Base-by-base conservation (phyloP, 257 asterid species). In the Capsicum rhomboideum region DNA sequence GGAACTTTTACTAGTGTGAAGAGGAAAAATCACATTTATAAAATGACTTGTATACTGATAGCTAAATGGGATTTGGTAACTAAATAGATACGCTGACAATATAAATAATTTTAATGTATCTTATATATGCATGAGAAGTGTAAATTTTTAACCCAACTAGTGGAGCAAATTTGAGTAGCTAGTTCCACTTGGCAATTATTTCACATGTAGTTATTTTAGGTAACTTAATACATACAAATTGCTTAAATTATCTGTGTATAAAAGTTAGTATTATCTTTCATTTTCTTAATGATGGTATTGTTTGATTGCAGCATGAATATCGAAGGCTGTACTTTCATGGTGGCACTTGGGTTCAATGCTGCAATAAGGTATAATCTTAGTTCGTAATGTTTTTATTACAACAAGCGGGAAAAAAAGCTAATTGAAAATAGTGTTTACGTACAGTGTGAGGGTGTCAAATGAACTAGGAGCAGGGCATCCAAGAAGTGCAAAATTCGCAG, bases 361-460 rank as follows among this genome's bases (percentile, higher is more conserved):
- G 94, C 94, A 58, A 69, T 87, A 83, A 91, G 93, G 94, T 58
- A 50, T n/a, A n/a, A 28, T 83, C 42, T 31, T 52, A 50, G 10
- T 37, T 34, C 42, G 6, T 28, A 56, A 61, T 29, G 26, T 59
- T 84, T 31, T 44, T 44, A 13, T 12, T n/a, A 74, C 23, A 46
- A 59, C 14, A 67, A 20, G 55, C 0, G 44, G 44, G 4, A 40
- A 31, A 58, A 8, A 10, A 5, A 46, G 11, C 12, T 84, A 13
- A 59, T 14, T 79, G 6, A 16, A n/a, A 26, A 7, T 42, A 8
- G 26, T 1, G 16, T 77, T 21, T 17, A 37, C 42, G 89, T 67
- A 34, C 92, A 91, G 92, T 46, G 92, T 91, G 56, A 87, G 95
- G 82, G 91, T 90, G 66, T 88, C 95, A 9, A 90, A 91, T 50